These are phyloP conservation scores for Termitomyces sp. DNA, from an alignment of 1,284 basidiomycete genomes.

Conservation along the genomic window DNA sequence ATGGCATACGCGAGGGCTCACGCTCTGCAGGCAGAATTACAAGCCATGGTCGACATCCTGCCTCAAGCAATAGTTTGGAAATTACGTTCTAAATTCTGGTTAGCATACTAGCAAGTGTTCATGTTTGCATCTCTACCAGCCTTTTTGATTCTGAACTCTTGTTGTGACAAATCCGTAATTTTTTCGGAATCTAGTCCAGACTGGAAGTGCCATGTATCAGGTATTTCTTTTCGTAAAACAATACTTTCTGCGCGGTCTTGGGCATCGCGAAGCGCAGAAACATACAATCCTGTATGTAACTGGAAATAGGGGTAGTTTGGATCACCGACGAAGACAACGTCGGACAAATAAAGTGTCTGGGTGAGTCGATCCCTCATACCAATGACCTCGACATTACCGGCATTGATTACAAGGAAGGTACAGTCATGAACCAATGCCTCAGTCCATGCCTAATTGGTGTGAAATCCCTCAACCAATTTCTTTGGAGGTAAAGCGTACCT, in stretches of 20 bases:
- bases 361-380: conserved; percentile 10
- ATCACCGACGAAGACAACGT: background rate
- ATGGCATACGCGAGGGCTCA: background rate
- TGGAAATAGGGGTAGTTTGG: background rate
- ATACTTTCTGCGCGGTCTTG: background rate
- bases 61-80: background rate
- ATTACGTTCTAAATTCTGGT: background rate
- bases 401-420: conserved; percentile 10
- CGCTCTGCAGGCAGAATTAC: background rate
- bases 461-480: background rate
- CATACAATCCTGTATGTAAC: background rate
- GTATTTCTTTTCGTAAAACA: background rate
- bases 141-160: background rate
- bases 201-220: background rate
- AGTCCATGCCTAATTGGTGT: conserved; percentile 10
- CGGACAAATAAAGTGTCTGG: conserved; percentile 12
- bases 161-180: background rate
- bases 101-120: background rate
- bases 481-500: background rate
- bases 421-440: conserved; percentile 7
- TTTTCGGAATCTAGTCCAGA: background rate
- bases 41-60: background rate
- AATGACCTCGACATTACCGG: conserved; percentile 11
- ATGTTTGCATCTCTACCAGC: background rate
- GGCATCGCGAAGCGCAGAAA: background rate